Percentiles rank a stretch among this genome's conserved stretches.
These are phyloP conservation scores for Leishmania major DNA, from an alignment of 208 protist species.

Conservation along the genomic window DNA sequence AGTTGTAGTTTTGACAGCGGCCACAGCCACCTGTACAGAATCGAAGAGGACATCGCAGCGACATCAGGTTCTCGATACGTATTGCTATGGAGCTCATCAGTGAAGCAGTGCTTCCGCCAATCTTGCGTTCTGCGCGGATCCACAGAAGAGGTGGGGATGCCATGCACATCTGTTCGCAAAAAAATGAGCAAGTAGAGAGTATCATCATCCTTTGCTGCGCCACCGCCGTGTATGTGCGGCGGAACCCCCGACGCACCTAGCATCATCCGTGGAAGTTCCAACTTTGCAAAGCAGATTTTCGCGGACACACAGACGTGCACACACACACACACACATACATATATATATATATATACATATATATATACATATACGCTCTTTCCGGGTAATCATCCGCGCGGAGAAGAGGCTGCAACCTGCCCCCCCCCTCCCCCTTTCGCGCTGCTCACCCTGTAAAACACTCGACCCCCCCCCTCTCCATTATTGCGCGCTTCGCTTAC, in stretches of 20 bases:
- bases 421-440: neutral
- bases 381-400: too few relatives aligned
- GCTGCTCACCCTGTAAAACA: neutral
- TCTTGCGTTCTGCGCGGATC: neutral
- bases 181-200: neutral
- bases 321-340: neutral
- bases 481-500: neutral
- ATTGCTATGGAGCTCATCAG: neutral
- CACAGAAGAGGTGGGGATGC: neutral
- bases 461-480: neutral
- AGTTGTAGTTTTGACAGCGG: constrained; percentile 29
- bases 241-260: neutral
- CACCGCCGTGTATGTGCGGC: neutral
- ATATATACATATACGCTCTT: neutral
- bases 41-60: neutral
- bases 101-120: neutral
- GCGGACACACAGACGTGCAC: neutral
- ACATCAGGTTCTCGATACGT: neutral
- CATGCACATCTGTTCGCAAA: neutral
- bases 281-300: neutral
- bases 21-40: neutral
- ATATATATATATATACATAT: neutral
- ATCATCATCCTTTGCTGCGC: neutral
- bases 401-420: too few relatives aligned
- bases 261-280: too few relatives aligned